These are phyloP conservation scores for Penicillium psychrofluorescens DNA, from an alignment of 495 filamentous ascomycete species.

Conservation along the genomic window DNA sequence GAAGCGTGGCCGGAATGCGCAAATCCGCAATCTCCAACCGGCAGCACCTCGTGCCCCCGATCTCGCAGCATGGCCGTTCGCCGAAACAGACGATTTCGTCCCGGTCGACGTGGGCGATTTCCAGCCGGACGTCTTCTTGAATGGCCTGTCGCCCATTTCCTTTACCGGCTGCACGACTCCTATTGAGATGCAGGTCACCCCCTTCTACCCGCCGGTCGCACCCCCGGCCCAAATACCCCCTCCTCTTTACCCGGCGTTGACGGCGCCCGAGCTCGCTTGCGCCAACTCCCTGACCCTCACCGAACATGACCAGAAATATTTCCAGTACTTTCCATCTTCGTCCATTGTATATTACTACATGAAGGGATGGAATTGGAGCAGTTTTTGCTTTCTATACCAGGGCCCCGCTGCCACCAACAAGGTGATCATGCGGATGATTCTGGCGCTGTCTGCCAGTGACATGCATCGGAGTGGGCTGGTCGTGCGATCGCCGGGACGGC, in stretches of 20 bases:
- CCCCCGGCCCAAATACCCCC: constrained; percentile 2
- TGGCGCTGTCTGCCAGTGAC: constrained; percentile 32
- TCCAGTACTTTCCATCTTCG: constrained; percentile 36
- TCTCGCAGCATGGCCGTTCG: constrained; percentile 1
- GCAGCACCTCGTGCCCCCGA: constrained; percentile 2
- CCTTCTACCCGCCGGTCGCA: constrained; percentile 6
- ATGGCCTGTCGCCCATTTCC: constrained; percentile 10
- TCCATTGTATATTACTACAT: constrained; percentile 36
- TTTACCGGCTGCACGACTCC: constrained; percentile 10
- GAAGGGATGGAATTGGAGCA: constrained; percentile 37
- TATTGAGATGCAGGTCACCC: neutral
- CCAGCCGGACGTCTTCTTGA: constrained; percentile 4
- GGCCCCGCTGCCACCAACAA: constrained; percentile 30
- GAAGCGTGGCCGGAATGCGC: constrained; percentile 20
- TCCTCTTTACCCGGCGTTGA: constrained; percentile 22
- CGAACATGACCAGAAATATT: constrained; percentile 32
- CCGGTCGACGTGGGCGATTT: neutral
- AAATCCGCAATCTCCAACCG: constrained; percentile 27
- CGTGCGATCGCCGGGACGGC: constrained; percentile 21
- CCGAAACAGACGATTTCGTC: constrained; percentile 8
- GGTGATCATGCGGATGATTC: constrained; percentile 39
- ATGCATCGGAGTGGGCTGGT: constrained; percentile 33
- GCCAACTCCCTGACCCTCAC: constrained; percentile 30
- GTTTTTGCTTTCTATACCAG: constrained; percentile 33
- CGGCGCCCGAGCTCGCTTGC: constrained; percentile 18